Conservation (phyloP, 2,329 filamentous ascomycete species). For the Neonectria coccinea region DNA sequence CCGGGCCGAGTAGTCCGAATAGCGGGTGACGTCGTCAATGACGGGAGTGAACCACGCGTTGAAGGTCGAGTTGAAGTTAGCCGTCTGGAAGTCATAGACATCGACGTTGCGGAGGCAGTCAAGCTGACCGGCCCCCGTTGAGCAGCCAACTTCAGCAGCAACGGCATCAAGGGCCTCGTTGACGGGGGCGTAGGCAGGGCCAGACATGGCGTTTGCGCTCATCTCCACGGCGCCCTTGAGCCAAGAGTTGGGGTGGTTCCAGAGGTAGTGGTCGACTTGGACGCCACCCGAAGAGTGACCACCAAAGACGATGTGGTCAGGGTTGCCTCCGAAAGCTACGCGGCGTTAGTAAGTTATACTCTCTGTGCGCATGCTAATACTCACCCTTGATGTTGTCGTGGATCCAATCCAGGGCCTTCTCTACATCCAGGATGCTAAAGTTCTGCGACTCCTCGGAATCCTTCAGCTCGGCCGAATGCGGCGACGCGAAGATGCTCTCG, state of each 20-base stretch:
- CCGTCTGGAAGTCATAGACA: conserved; percentile 37
- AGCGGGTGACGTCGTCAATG: conserved; percentile 51
- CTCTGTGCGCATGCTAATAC: not conserved
- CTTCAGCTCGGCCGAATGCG: conserved; percentile 54
- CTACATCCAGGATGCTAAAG: conserved; percentile 43
- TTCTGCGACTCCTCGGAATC: conserved; percentile 37
- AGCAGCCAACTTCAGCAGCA: conserved; percentile 52
- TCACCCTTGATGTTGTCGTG: conserved; percentile 40
- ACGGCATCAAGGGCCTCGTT: conserved; percentile 53
- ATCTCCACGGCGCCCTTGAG: conserved; percentile 55
- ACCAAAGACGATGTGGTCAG: conserved; percentile 59
- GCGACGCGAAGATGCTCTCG: conserved; percentile 58
- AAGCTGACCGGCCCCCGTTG: conserved; percentile 48
- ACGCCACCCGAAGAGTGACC: conserved; percentile 54
- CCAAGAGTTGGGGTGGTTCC: conserved; percentile 54
- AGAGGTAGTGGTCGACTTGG: conserved; percentile 57
- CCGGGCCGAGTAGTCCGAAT: conserved; percentile 46
- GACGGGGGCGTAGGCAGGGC: conserved; percentile 52
- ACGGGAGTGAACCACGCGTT: conserved; percentile 57
- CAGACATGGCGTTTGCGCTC: conserved; percentile 56
- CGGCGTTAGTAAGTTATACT: conserved; percentile 12
- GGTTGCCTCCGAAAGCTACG: conserved; percentile 57
- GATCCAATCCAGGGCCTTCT: conserved; percentile 45
- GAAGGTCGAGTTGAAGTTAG: conserved; percentile 48
- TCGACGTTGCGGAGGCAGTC: conserved; percentile 53